Percentiles rank a stretch among this genome's conserved stretches.
Conservation (phyloP, 768 basidiomycete species). For the Leucogyrophana mollusca region DNA sequence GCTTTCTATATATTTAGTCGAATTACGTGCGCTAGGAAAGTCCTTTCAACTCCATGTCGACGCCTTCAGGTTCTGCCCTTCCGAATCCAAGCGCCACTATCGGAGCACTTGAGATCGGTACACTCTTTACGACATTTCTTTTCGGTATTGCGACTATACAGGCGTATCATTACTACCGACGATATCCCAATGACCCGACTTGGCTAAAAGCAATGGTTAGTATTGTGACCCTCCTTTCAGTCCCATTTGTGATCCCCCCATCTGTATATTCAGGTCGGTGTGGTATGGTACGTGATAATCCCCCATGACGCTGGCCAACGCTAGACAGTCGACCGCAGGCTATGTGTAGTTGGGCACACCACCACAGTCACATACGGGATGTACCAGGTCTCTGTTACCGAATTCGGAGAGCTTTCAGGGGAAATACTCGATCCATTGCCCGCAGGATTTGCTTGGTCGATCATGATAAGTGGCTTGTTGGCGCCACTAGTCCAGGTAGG, state of each 20-base stretch:
- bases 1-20: no score
- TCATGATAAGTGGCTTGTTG: conserved; percentile 23
- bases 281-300: conserved; percentile 1
- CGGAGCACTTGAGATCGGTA: conserved; percentile 25
- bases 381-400: conserved; percentile 21
- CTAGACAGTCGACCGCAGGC: background rate
- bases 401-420: conserved; percentile 16
- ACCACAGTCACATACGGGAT: conserved; percentile 18
- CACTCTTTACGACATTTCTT: conserved; percentile 18
- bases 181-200: conserved; percentile 17
- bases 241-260: conserved; percentile 3
- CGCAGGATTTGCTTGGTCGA: conserved; percentile 13
- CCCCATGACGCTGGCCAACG: no score
- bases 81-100: no score
- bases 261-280: background rate
- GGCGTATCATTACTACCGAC: conserved; percentile 17
- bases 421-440: conserved; percentile 13
- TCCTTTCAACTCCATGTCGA: no score
- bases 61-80: no score
- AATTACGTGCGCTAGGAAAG: no score
- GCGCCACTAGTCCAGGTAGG: conserved; percentile 19
- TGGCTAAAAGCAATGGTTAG: conserved; percentile 18
- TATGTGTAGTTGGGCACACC: conserved; percentile 21
- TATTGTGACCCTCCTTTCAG: conserved; percentile 2
- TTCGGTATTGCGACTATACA: conserved; percentile 26